These are phyloP conservation scores for Fusarium sp. DNA, from an alignment of 2,329 filamentous ascomycete species.

Conservation along the genomic window DNA sequence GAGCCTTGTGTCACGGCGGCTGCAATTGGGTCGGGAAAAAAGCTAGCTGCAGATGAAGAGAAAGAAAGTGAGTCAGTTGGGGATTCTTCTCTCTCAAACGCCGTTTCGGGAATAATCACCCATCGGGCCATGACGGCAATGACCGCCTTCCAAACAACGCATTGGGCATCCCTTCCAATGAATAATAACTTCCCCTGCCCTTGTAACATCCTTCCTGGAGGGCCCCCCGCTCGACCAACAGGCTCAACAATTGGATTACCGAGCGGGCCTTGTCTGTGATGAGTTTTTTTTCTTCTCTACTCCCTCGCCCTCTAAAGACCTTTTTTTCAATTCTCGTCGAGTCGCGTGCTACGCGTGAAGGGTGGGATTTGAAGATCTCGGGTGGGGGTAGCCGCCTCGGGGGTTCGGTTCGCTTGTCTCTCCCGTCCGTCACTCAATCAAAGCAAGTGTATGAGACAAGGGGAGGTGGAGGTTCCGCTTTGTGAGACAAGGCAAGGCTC, in stretches of 20 bases:
- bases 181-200: constrained; percentile 6
- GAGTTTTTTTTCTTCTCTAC: neutral
- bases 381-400: constrained; percentile 12
- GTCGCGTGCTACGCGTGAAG: constrained; percentile 18
- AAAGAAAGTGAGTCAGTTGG: neutral
- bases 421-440: neutral
- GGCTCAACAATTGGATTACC: constrained; percentile 37
- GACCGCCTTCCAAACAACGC: constrained; percentile 7
- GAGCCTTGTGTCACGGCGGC: constrained; percentile 11
- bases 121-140: constrained; percentile 34
- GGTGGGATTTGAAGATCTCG: constrained; percentile 25
- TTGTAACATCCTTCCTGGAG: neutral
- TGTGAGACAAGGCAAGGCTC: neutral
- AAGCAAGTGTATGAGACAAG: constrained; percentile 1
- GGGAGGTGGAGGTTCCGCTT: neutral
- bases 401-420: neutral
- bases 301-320: constrained; percentile 1
- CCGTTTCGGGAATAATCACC: neutral
- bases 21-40: constrained; percentile 11
- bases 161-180: constrained; percentile 18
- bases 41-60: neutral
- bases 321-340: constrained; percentile 15
- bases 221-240: constrained; percentile 5
- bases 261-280: constrained; percentile 27
- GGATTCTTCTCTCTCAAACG: neutral